Conservation (phyloP, 768 basidiomycete genomes). For the Rhodotorula graminis region DNA sequence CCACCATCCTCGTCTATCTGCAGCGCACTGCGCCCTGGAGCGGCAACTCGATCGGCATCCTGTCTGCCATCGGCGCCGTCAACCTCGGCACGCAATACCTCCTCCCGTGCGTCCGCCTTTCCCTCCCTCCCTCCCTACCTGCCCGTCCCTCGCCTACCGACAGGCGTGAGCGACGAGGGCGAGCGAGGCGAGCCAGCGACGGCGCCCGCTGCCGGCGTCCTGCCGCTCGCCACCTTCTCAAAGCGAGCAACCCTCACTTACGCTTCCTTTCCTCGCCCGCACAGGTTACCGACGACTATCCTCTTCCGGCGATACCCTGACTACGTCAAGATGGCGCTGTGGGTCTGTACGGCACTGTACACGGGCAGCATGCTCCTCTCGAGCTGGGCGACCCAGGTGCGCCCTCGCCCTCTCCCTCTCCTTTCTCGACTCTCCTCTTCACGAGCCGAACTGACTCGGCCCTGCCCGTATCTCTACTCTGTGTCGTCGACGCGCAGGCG, state of each 20-base stretch:
- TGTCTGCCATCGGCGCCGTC: conserved; percentile 21
- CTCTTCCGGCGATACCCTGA: conserved; percentile 35
- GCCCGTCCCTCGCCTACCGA: no score
- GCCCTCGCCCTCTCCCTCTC: no score
- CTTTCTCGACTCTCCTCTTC: no score
- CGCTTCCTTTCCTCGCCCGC: neutral
- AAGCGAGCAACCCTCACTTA: no score
- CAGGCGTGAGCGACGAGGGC: no score
- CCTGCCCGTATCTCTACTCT: no score
- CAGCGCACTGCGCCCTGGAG: conserved; percentile 15
- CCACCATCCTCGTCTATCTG: conserved; percentile 27
- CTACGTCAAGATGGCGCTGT: conserved; percentile 11
- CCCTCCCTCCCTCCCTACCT: no score
- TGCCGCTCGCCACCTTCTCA: no score
- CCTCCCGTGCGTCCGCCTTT: neutral
- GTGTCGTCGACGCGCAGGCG: no score
- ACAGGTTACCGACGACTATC: neutral
- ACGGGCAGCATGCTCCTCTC: conserved; percentile 16
- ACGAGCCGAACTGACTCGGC: no score
- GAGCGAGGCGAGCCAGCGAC: no score
- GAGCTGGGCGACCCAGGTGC: conserved; percentile 23
- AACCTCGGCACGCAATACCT: conserved; percentile 24
- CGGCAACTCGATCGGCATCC: neutral
- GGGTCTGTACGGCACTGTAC: conserved; percentile 3
- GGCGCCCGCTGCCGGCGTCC: no score